Conservation (phyloP, 768 basidiomycete genomes). For the Mrakia blollopis region DNA sequence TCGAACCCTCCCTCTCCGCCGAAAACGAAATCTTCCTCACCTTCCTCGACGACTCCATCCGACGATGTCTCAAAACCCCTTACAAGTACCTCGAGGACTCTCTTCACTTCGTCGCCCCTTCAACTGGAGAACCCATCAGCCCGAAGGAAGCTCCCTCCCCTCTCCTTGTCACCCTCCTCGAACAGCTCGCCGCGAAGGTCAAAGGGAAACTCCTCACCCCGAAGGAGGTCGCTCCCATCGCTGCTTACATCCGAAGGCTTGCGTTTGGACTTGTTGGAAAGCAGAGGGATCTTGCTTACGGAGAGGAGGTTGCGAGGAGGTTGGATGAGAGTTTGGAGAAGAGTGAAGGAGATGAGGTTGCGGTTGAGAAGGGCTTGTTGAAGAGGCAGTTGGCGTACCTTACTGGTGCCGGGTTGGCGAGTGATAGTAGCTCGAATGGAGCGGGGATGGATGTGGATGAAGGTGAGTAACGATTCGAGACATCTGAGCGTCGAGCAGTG, state of each 20-base stretch:
- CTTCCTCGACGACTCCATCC: slow-evolving; percentile 82
- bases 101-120: slow-evolving; percentile 27
- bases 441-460: slow-evolving; percentile 9
- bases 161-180: slow-evolving; percentile 70
- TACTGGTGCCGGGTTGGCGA: slow-evolving; percentile 5
- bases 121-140: slow-evolving; percentile 27
- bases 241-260: slow-evolving; percentile 62
- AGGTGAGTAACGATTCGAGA: not conserved
- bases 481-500: too few relatives aligned
- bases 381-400: slow-evolving; percentile 18
- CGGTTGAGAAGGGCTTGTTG: slow-evolving; percentile 1
- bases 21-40: slow-evolving; percentile 52
- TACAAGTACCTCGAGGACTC: slow-evolving; percentile 76
- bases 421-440: slow-evolving; percentile 2
- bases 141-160: slow-evolving; percentile 54
- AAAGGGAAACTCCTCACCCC: slow-evolving; percentile 53
- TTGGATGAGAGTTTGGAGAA: slow-evolving; percentile 25
- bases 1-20: slow-evolving; percentile 51
- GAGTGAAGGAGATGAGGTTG: slow-evolving; percentile 9
- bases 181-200: slow-evolving; percentile 69
- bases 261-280: slow-evolving; percentile 57
- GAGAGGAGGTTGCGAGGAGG: slow-evolving; percentile 37
- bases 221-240: slow-evolving; percentile 61
- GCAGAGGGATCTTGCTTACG: slow-evolving; percentile 44
- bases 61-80: slow-evolving; percentile 73